A percentile compares a stretch with the other conserved stretches of the same genome.
These are phyloP conservation scores for Thozetella sp. DNA, from an alignment of 495 filamentous ascomycete genomes.

Conservation along the genomic window DNA sequence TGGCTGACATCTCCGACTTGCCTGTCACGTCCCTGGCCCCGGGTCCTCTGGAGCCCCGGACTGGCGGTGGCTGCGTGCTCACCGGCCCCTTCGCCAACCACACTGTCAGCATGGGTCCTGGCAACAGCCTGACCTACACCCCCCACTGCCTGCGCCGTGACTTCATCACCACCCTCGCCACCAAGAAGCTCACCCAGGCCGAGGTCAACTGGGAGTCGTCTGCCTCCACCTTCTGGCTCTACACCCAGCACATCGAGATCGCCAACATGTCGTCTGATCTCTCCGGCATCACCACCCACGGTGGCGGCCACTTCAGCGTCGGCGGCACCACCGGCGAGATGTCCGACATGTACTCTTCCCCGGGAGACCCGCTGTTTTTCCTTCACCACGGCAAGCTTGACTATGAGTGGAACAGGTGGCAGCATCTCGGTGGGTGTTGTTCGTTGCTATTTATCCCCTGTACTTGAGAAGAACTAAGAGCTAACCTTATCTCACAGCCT, in stretches of 20 bases:
- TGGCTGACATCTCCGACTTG: neutral
- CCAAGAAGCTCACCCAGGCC: neutral
- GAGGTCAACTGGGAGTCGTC: constrained; percentile 7
- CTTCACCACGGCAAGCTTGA: constrained; percentile 68
- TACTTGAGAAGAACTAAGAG: neutral
- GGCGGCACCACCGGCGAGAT: constrained; percentile 50
- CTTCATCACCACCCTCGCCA: constrained; percentile 17
- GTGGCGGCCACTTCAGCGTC: constrained; percentile 22
- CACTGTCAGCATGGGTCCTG: constrained; percentile 26
- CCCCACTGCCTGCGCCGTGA: constrained; percentile 39
- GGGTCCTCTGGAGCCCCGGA: neutral
- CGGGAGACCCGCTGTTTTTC: constrained; percentile 66
- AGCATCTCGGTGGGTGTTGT: constrained; percentile 31
- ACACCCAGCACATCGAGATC: constrained; percentile 6
- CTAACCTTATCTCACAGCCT: constrained; percentile 9
- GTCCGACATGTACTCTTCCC: constrained; percentile 50
- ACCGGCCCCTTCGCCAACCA: neutral
- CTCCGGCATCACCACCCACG: constrained; percentile 10
- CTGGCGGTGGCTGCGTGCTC: neutral
- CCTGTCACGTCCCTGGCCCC: neutral
- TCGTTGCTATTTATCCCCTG: neutral
- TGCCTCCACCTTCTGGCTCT: constrained; percentile 5
- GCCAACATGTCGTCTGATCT: constrained; percentile 7
- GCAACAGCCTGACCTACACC: constrained; percentile 20
- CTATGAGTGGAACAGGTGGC: constrained; percentile 68